Conservation (phyloP, 306 rosid genomes). For the Quercus wislizeni region DNA sequence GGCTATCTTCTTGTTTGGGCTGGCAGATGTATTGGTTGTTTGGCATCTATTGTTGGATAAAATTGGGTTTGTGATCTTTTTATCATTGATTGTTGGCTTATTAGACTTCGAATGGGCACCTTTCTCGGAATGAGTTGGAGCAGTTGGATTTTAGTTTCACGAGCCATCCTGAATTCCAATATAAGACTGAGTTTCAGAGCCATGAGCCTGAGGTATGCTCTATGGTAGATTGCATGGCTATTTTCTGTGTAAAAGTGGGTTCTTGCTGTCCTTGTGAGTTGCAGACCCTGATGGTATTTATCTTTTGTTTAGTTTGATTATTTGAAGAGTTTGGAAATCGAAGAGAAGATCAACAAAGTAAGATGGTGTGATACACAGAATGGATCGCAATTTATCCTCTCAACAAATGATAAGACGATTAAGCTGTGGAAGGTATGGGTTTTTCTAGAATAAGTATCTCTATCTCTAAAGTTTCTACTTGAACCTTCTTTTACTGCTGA, state of each 20-base stretch:
- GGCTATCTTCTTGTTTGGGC: slow-evolving; percentile 23
- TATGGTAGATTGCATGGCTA: background rate
- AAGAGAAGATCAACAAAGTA: slow-evolving; percentile 59
- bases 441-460: background rate
- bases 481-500: too few species aligned
- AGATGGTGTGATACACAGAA: slow-evolving; percentile 59
- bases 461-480: background rate
- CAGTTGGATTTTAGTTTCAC: slow-evolving; percentile 36
- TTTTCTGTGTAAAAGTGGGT: background rate
- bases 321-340: slow-evolving; percentile 56
- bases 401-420: slow-evolving; percentile 66
- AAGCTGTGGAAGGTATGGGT: slow-evolving; percentile 59
- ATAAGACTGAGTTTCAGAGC: slow-evolving; percentile 65
- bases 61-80: slow-evolving; percentile 25
- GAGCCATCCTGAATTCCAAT: slow-evolving; percentile 40
- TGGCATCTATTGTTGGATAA: slow-evolving; percentile 29
- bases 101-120: slow-evolving; percentile 33
- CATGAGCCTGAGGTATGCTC: slow-evolving; percentile 64
- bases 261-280: slow-evolving; percentile 3
- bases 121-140: slow-evolving; percentile 45
- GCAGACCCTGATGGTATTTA: background rate
- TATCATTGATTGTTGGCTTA: slow-evolving; percentile 28
- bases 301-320: slow-evolving; percentile 48
- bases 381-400: slow-evolving; percentile 50
- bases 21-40: slow-evolving; percentile 29